phyloP scores from a whole-genome alignment of 805 yeast species.

The Schwanniomyces yamadae region DNA sequence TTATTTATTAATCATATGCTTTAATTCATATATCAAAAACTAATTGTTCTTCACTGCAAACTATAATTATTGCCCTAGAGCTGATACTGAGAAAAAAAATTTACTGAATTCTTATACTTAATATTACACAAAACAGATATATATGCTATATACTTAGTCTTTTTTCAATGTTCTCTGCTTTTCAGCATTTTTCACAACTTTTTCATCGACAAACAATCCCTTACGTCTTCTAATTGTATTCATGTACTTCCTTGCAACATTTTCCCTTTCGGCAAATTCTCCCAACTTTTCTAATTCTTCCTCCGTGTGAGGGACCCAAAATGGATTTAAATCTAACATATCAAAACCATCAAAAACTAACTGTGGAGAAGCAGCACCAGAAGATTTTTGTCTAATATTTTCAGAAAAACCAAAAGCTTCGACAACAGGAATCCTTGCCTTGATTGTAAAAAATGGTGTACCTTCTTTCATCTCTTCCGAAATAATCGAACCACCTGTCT shows the following conservation, averaged over 20 bases:
- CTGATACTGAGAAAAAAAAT: no score
- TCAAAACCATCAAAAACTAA: slow-evolving; percentile 87
- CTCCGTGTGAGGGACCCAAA: slow-evolving; percentile 98
- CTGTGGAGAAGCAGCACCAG: slow-evolving; percentile 98
- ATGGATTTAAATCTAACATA: slow-evolving; percentile 87
- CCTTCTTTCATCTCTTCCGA: slow-evolving; percentile 98
- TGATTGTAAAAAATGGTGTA: slow-evolving; percentile 89
- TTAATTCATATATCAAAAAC: no score
- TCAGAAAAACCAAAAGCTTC: slow-evolving; percentile 97
- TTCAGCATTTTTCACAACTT: slow-evolving; percentile 88
- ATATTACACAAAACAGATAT: not conserved
- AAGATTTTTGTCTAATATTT: slow-evolving; percentile 86
- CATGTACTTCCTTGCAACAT: slow-evolving; percentile 85
- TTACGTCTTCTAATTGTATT: slow-evolving; percentile 78
- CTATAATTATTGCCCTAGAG: no score
- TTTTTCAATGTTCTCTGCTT: slow-evolving; percentile 86
- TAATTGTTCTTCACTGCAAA: no score
- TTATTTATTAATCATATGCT: slow-evolving; percentile 6
- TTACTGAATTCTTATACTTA: no score
- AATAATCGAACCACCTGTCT: slow-evolving; percentile 78
- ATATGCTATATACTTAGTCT: slow-evolving; percentile 38
- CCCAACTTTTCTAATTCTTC: slow-evolving; percentile 94
- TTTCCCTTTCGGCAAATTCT: slow-evolving; percentile 87
- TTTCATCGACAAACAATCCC: slow-evolving; percentile 87
- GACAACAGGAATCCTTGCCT: slow-evolving; percentile 84